Conservation (phyloP, 306 rosid genomes). For the Sechiopsis laciniata region DNA sequence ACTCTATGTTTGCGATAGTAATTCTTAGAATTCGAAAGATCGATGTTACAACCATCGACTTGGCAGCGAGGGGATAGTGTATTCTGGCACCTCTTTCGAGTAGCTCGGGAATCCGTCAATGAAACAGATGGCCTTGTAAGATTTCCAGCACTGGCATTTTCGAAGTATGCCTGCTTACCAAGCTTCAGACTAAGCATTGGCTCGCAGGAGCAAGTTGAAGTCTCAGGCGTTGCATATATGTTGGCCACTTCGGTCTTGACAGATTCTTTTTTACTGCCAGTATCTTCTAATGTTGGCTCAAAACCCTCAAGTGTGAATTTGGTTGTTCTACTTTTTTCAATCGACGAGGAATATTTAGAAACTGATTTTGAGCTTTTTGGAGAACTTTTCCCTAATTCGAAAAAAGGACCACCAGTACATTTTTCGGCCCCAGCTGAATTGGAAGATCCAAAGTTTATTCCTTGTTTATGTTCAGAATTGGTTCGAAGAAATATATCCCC, state of each 20-base stretch:
- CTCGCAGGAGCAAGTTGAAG: slow-evolving; percentile 57
- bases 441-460: slow-evolving; percentile 43
- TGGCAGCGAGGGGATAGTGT: slow-evolving; percentile 51
- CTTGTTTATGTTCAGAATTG: slow-evolving; percentile 44
- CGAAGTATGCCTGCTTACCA: slow-evolving; percentile 76
- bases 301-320: slow-evolving; percentile 46
- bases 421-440: slow-evolving; percentile 44
- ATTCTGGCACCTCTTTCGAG: slow-evolving; percentile 48
- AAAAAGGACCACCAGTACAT: slow-evolving; percentile 46
- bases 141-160: slow-evolving; percentile 49
- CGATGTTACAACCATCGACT: slow-evolving; percentile 83
- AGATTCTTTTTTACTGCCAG: slow-evolving; percentile 41
- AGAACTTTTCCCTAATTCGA: slow-evolving; percentile 39
- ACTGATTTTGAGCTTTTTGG: slow-evolving; percentile 68
- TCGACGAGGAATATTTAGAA: slow-evolving; percentile 61
- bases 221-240: slow-evolving; percentile 43
- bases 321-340: slow-evolving; percentile 59
- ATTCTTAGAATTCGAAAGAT: slow-evolving; percentile 68
- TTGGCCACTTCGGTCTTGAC: slow-evolving; percentile 36
- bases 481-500: slow-evolving; percentile 36
- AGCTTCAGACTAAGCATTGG: slow-evolving; percentile 82
- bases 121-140: slow-evolving; percentile 40
- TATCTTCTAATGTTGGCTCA: slow-evolving; percentile 46
- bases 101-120: slow-evolving; percentile 27
- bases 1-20: slow-evolving; percentile 89